These are phyloP conservation scores for Ceratopteris richardii DNA, from an alignment of 75 land plant species.

Conservation along the genomic window DNA sequence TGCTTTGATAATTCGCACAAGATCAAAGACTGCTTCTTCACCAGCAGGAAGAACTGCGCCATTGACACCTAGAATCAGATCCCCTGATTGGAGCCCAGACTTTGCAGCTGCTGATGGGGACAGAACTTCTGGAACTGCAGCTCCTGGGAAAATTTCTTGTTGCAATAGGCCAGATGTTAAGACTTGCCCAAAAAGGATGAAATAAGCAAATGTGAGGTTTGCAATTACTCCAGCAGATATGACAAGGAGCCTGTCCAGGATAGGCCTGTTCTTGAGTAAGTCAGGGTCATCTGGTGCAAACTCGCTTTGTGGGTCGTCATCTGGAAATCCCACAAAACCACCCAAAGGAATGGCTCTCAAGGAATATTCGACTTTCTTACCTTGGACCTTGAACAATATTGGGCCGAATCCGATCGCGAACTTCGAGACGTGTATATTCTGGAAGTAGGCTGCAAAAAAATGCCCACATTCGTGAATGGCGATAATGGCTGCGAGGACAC, in stretches of 20 bases:
- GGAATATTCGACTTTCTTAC: conserved; percentile 80
- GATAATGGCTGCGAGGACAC: conserved; percentile 79
- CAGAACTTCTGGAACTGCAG: conserved; percentile 71
- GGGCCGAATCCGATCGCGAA: conserved; percentile 97
- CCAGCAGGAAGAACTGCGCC: conserved; percentile 29
- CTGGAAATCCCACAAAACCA: conserved; percentile 92
- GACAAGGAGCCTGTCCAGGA: conserved; percentile 64
- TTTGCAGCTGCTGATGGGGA: conserved; percentile 69
- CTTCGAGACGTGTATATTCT: conserved; percentile 83
- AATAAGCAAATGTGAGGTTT: conserved; percentile 75
- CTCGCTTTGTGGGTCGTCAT: conserved; percentile 71
- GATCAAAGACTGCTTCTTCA: conserved; percentile 45
- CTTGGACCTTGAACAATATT: conserved; percentile 48
- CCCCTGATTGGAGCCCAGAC: conserved; percentile 66
- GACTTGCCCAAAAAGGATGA: conserved; percentile 60
- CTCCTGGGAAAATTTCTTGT: conserved; percentile 70
- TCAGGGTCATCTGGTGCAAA: conserved; percentile 69
- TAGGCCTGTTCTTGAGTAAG: conserved; percentile 71
- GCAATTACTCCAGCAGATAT: conserved; percentile 92
- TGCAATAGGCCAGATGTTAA: conserved; percentile 66
- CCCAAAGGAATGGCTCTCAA: conserved; percentile 87
- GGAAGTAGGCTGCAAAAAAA: conserved; percentile 79
- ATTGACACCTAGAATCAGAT: conserved; percentile 51
- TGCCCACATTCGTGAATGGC: conserved; percentile 89
- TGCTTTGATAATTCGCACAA: conserved; percentile 65